phyloP scores from a whole-genome alignment of 305 asterid genomes.

The Fraxinus nigra region DNA sequence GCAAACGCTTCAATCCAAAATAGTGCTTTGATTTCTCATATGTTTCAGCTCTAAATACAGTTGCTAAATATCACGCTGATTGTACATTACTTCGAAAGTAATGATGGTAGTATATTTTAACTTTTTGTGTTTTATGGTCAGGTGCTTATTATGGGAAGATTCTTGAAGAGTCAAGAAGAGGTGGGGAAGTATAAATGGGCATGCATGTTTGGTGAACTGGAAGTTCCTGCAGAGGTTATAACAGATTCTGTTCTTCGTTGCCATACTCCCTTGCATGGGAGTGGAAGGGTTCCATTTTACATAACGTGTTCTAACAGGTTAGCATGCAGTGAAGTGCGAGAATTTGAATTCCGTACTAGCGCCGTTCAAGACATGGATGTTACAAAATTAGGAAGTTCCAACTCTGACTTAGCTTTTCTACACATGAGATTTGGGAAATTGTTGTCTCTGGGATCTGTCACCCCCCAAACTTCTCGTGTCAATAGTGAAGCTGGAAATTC shows the following conservation, averaged over 20 bases:
- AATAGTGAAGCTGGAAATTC: slow-evolving; percentile 35
- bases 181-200: slow-evolving; percentile 71
- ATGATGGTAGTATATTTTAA: slow-evolving; percentile 3
- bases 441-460: slow-evolving; percentile 53
- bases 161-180: slow-evolving; percentile 63
- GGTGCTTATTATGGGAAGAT: slow-evolving; percentile 80
- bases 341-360: slow-evolving; percentile 62
- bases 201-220: slow-evolving; percentile 96
- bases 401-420: slow-evolving; percentile 60
- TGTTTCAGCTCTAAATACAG: background rate
- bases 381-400: slow-evolving; percentile 23
- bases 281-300: slow-evolving; percentile 86
- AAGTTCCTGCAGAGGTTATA: slow-evolving; percentile 84
- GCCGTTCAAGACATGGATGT: slow-evolving; percentile 42
- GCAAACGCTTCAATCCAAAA: slow-evolving; percentile 3
- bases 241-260: slow-evolving; percentile 84
- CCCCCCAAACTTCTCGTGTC: slow-evolving; percentile 27
- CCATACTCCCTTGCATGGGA: slow-evolving; percentile 69
- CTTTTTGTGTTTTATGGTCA: slow-evolving; percentile 29
- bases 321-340: slow-evolving; percentile 98
- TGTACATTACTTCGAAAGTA: slow-evolving; percentile 3
- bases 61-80: background rate
- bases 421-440: slow-evolving; percentile 72
- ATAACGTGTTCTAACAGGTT: slow-evolving; percentile 91
- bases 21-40: slow-evolving; percentile 18